Percentiles rank a stretch among this genome's conserved stretches.
phyloP scores from a whole-genome alignment of 192 early-diverging fungal genomes.

The Coemansia sp. region DNA sequence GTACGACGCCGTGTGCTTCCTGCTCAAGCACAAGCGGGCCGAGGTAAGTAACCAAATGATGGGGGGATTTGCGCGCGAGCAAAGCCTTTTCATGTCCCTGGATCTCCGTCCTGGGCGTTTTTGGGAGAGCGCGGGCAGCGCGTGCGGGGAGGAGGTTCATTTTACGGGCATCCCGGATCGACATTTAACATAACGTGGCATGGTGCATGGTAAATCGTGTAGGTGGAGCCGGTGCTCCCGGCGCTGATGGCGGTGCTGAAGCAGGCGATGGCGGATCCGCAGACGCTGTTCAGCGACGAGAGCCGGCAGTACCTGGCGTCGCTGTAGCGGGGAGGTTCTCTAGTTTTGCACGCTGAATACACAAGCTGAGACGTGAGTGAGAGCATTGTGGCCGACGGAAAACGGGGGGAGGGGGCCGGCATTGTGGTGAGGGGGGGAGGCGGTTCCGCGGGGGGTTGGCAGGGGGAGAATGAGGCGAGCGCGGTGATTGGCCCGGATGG shows the following conservation, averaged over 20 bases:
- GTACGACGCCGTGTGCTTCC: slow-evolving; percentile 62
- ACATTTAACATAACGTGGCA: neutral
- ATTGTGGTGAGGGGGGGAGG: neutral
- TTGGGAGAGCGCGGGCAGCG: no score
- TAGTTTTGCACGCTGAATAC: no score
- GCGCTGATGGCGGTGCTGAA: slow-evolving; percentile 41
- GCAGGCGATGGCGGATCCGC: slow-evolving; percentile 40
- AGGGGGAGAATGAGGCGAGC: neutral
- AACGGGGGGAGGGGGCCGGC: neutral
- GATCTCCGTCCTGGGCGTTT: no score
- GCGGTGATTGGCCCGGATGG: slow-evolving; percentile 25
- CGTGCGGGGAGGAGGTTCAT: no score
- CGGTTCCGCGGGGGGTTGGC: neutral
- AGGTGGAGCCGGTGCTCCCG: slow-evolving; percentile 38
- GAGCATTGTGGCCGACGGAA: neutral
- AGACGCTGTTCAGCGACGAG: slow-evolving; percentile 38
- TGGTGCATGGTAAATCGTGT: neutral
- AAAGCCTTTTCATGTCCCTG: no score
- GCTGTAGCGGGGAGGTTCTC: slow-evolving; percentile 10
- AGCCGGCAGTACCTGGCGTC: slow-evolving; percentile 40
- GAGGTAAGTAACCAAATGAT: no score
- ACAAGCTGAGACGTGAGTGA: no score
- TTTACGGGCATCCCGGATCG: no score
- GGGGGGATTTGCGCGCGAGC: no score
- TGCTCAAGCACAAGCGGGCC: slow-evolving; percentile 52